Evolutionary conservation across 2,329 filamentous ascomycete genomes (phyloP), one percentile per base, ranked within the genome.

Genomic region (Trichoderma guizhouense): DNA sequence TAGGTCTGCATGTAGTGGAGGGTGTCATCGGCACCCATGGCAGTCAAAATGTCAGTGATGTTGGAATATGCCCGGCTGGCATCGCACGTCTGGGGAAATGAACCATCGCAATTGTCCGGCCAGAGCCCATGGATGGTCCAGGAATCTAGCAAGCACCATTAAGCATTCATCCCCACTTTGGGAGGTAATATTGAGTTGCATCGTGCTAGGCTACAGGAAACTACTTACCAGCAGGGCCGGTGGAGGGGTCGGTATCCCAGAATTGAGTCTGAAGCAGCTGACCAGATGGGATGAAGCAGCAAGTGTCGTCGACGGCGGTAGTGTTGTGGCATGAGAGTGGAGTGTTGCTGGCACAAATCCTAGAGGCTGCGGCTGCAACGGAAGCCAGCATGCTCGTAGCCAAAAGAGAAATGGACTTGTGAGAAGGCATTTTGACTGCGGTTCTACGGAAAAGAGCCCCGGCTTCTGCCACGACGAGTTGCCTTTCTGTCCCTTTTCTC

Each of bases 71-170:
- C 85, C 66, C 92, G 87, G 51, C 74, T 82, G 14, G 82, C 78
- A 76, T 93, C 91, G 80, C 92, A 94, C 79, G 85, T 89, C 71
- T 87, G 83, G 65, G 92, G 88, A 78, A 89, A 94, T 8, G 87
- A 88, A 73, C 92, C 92, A 74, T 92, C 89, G 78, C 92, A 94
- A 77, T 89, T 86, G 78, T 91, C 88, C 0, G 89, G 88, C 86
- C 85, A 86, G 43, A 93, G 84, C 1, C 91, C 91, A 78, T 94
- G 92, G 57, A 93, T 86, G 1, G 91, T 93, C 92, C 92, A 94
- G 7, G 88, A 90, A 77, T 93, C 87, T 64, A 63, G 36, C 24
- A 39, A 47, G 34, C 62, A 64, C 21, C 36, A 34, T 57, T 63
- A 51, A 26, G 53, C 28, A n/a, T 30, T 60, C 18, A 28, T 34